Evolutionary conservation across 495 filamentous ascomycete species (phyloP).

Genomic region (Podospora tetraspora): DNA sequence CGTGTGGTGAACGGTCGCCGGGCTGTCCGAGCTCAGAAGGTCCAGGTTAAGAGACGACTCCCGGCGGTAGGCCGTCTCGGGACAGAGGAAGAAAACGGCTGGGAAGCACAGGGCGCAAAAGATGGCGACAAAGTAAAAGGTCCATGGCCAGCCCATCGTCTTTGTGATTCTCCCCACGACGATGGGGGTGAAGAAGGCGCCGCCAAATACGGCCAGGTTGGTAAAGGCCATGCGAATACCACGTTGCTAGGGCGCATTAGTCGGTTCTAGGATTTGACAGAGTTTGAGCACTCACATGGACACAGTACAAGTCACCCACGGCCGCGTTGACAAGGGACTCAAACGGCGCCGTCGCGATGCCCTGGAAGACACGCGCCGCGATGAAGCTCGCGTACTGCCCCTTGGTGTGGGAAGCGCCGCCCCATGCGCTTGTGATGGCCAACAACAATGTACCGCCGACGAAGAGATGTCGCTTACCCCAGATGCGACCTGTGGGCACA

Average conservation of each 20-base stretch:
- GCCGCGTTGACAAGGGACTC: conserved; percentile 72
- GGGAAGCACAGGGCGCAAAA: conserved; percentile 60
- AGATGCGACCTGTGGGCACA: conserved; percentile 82
- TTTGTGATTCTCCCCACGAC: conserved; percentile 80
- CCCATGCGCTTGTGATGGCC: conserved; percentile 70
- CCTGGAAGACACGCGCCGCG: conserved; percentile 72
- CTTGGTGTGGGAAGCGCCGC: conserved; percentile 52
- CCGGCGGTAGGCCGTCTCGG: conserved; percentile 76
- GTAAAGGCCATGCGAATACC: conserved; percentile 86
- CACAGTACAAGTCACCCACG: conserved; percentile 71
- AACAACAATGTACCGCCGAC: conserved; percentile 71
- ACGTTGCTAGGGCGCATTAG: conserved; percentile 51
- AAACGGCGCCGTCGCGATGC: conserved; percentile 69
- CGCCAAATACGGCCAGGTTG: conserved; percentile 85
- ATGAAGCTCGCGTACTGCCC: conserved; percentile 63
- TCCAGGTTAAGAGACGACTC: conserved; percentile 60
- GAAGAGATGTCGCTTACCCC: conserved; percentile 88
- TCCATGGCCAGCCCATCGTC: conserved; percentile 71
- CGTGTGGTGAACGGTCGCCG: neutral
- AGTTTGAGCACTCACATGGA: conserved; percentile 54
- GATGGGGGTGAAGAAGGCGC: conserved; percentile 87
- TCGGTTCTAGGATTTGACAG: neutral
- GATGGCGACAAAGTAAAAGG: conserved; percentile 70
- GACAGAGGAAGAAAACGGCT: conserved; percentile 68
- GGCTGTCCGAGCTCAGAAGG: conserved; percentile 18